phyloP scores from a whole-genome alignment of 495 filamentous ascomycete genomes.

The Podospora fimiseda region DNA sequence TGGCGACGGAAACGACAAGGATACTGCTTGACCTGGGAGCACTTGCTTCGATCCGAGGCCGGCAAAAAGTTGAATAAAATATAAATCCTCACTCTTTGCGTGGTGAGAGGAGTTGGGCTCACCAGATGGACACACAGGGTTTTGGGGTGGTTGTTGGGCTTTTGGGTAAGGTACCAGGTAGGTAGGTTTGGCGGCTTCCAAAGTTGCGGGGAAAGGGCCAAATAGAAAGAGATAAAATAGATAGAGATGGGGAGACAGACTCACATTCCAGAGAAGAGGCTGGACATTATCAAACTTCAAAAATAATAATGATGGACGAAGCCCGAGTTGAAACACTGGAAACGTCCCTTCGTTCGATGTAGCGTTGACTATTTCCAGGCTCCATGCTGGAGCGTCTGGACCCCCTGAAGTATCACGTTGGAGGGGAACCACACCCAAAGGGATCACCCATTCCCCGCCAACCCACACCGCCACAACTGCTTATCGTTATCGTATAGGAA shows the following conservation, averaged over 20 bases:
- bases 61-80: neutral
- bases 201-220: constrained; percentile 11
- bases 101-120: neutral
- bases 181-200: constrained; percentile 5
- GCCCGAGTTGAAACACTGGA: constrained; percentile 3
- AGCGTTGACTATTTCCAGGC: constrained; percentile 6
- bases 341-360: constrained; percentile 1
- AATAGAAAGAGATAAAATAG: too few relatives aligned
- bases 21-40: neutral
- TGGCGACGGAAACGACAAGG: neutral
- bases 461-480: constrained; percentile 8
- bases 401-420: constrained; percentile 1
- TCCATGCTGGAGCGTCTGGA: neutral
- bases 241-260: constrained; percentile 29
- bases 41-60: neutral
- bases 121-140: neutral
- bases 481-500: constrained; percentile 19
- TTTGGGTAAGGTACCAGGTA: neutral
- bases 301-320: neutral
- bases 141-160: neutral
- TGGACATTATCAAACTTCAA: constrained; percentile 52
- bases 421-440: neutral
- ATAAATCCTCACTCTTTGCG: constrained; percentile 8
- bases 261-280: constrained; percentile 76
- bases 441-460: neutral